Conservation (phyloP, 306 rosid genomes). For the Vicia sativa region DNA sequence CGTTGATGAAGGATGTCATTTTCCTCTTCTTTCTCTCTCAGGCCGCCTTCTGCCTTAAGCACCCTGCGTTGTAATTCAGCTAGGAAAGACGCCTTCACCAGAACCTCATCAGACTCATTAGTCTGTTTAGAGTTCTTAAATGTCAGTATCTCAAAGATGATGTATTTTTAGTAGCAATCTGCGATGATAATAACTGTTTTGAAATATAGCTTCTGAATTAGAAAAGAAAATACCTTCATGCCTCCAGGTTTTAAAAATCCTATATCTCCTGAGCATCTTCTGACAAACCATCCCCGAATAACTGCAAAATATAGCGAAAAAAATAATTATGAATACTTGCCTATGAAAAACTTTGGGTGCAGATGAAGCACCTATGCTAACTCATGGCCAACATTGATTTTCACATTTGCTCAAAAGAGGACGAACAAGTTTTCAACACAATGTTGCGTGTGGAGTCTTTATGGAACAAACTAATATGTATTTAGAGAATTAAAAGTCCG, state of each 20-base stretch:
- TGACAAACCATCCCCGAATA: constrained; percentile 90
- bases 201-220: constrained; percentile 21
- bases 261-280: constrained; percentile 85
- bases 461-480: constrained; percentile 16
- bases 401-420: constrained; percentile 14
- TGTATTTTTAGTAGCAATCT: constrained; percentile 17
- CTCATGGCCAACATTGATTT: constrained; percentile 13
- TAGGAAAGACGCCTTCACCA: constrained; percentile 91
- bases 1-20: constrained; percentile 98
- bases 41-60: constrained; percentile 89
- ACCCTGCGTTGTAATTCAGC: constrained; percentile 94
- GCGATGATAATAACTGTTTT: constrained; percentile 14
- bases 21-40: constrained; percentile 97
- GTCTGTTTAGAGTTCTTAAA: constrained; percentile 51
- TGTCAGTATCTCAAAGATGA: constrained; percentile 31
- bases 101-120: constrained; percentile 77
- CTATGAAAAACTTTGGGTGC: not conserved
- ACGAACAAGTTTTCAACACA: constrained; percentile 10
- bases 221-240: constrained; percentile 58
- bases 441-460: constrained; percentile 5
- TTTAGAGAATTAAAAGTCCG: constrained; percentile 20
- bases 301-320: constrained; percentile 53
- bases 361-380: constrained; percentile 23
- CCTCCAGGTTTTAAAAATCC: constrained; percentile 60
- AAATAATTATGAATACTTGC: constrained; percentile 29